These are phyloP conservation scores for Solanum verrucosum DNA, from an alignment of 257 asterid genomes.

Conservation along the genomic window DNA sequence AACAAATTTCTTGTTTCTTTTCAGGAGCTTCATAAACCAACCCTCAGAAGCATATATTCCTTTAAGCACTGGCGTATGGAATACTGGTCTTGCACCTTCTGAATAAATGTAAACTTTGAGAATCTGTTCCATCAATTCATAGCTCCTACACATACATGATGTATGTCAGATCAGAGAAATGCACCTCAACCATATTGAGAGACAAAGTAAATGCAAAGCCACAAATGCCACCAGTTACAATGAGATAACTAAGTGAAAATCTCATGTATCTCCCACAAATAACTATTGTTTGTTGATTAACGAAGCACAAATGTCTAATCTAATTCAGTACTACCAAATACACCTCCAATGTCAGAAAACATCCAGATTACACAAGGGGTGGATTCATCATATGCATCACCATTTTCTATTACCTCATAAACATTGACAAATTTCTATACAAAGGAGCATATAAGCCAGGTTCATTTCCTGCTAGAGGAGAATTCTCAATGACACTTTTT, in stretches of 20 bases:
- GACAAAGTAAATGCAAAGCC: not conserved
- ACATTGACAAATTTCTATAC: slow-evolving; percentile 65
- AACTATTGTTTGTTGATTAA: not conserved
- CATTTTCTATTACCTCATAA: slow-evolving; percentile 43
- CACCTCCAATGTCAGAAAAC: not conserved
- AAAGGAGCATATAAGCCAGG: slow-evolving; percentile 47
- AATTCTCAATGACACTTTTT: slow-evolving; percentile 46
- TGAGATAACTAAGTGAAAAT: not conserved
- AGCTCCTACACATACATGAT: slow-evolving; percentile 51
- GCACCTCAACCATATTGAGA: not conserved
- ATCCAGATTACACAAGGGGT: not conserved
- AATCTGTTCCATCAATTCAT: slow-evolving; percentile 71
- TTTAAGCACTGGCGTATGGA: slow-evolving; percentile 65
- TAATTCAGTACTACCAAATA: not conserved
- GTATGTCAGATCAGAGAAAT: not conserved
- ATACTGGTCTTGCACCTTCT: slow-evolving; percentile 71
- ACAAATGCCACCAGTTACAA: not conserved
- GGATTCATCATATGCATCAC: not conserved
- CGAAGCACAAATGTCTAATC: not conserved
- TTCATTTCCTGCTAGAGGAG: slow-evolving; percentile 33
- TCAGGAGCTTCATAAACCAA: slow-evolving; percentile 75
- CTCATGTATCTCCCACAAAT: not conserved
- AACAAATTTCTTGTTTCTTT: slow-evolving; percentile 37
- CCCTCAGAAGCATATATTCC: slow-evolving; percentile 91
- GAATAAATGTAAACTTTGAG: slow-evolving; percentile 61